Conservation (phyloP, 495 filamentous ascomycete genomes). For the Penicillium coprophilum region DNA sequence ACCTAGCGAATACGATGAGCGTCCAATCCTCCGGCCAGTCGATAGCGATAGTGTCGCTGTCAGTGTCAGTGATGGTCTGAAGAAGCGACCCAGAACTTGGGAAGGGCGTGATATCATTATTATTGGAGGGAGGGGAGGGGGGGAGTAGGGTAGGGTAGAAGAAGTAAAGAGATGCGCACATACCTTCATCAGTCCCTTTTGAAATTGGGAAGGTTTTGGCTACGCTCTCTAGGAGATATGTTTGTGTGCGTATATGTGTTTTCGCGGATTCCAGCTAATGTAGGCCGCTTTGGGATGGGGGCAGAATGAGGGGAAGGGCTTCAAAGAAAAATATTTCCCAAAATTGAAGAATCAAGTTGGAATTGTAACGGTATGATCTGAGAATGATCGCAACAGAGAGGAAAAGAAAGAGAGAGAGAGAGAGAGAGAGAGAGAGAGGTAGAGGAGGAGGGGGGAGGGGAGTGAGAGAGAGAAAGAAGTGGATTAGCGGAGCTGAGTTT, state of each 20-base stretch:
- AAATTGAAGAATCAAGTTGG: neutral
- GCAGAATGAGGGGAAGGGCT: constrained; percentile 1
- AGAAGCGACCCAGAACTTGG: constrained; percentile 12
- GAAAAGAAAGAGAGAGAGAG: constrained; percentile 1
- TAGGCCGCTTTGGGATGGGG: constrained; percentile 9
- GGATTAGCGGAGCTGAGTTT: constrained; percentile 27
- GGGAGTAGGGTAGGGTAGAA: constrained; percentile 6
- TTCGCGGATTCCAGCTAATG: constrained; percentile 26
- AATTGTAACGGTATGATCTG: neutral
- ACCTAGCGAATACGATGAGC: constrained; percentile 24
- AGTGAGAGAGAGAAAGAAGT: constrained; percentile 18
- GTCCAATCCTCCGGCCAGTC: constrained; percentile 16
- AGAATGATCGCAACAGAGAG: constrained; percentile 11
- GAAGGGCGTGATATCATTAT: constrained; percentile 28
- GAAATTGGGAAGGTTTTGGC: constrained; percentile 18
- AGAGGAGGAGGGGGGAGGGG: constrained; percentile 14
- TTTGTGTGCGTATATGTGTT: constrained; percentile 27
- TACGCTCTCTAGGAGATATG: constrained; percentile 8
- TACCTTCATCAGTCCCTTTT: constrained; percentile 38
- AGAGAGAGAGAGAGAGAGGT: constrained; percentile 17
- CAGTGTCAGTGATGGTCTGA: constrained; percentile 17
- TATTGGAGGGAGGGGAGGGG: constrained; percentile 19
- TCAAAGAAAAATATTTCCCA: neutral
- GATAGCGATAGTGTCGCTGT: constrained; percentile 21
- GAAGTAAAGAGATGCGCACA: constrained; percentile 18